Percentiles rank a stretch among this genome's conserved stretches.
Conservation (phyloP, 129 eudicot genomes). For the Tagetes erecta region DNA sequence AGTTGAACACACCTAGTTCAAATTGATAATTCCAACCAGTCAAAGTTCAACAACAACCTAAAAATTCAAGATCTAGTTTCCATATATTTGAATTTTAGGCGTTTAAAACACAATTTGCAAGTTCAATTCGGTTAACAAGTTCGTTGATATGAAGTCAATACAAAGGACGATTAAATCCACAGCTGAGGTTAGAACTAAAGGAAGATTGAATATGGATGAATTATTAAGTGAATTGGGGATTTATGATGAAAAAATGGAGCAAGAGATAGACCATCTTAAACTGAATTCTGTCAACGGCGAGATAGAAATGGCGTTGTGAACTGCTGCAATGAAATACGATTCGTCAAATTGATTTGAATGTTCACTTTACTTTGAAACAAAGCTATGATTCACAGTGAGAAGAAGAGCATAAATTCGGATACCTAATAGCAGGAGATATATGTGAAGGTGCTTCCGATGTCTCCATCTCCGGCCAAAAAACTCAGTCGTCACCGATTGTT, state of each 20-base stretch:
- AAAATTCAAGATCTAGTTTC: too few relatives aligned
- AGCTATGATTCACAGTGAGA: not conserved
- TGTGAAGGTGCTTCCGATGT: constrained; percentile 48
- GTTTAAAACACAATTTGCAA: not conserved
- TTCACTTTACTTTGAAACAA: not conserved
- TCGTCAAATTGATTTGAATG: not conserved
- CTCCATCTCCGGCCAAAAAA: constrained; percentile 42
- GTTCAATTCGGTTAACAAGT: not conserved
- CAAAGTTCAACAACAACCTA: too few relatives aligned
- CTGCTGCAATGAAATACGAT: constrained; percentile 44
- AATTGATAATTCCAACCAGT: too few relatives aligned
- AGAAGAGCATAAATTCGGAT: not conserved
- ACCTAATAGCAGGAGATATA: constrained; percentile 54
- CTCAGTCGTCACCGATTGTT: constrained; percentile 15
- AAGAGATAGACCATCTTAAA: constrained; percentile 68
- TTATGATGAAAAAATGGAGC: constrained; percentile 3
- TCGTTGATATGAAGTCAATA: too few relatives aligned
- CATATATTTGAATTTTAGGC: not conserved
- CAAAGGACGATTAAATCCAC: too few relatives aligned
- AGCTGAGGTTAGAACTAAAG: not conserved
- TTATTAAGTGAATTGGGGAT: not conserved
- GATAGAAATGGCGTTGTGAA: constrained; percentile 89
- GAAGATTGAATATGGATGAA: not conserved
- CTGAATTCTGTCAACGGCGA: constrained; percentile 87
- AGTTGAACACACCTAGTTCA: too few relatives aligned